These are phyloP conservation scores for Kluyveromyces marxianus DNA, from an alignment of 1,139 yeast species.

Conservation along the genomic window DNA sequence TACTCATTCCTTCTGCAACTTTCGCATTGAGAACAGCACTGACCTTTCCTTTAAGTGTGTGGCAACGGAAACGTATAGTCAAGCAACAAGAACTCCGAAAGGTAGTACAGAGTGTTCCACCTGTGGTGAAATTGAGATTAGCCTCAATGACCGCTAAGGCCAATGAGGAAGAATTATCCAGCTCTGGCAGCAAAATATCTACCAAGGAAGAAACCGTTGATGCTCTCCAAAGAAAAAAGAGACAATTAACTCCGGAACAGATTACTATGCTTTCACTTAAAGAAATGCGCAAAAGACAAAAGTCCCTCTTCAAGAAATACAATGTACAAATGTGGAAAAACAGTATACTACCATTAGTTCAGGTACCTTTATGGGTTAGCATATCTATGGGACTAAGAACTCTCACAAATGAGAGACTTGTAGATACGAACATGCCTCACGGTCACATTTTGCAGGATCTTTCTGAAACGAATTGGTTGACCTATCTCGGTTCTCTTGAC, in stretches of 20 bases:
- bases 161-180: conserved; percentile 9
- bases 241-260: conserved; percentile 66
- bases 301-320: conserved; percentile 54
- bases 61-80: conserved; percentile 60
- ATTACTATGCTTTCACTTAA: conserved; percentile 64
- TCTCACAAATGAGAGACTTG: conserved; percentile 40
- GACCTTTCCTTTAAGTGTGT: conserved; percentile 72
- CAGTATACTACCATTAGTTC: conserved; percentile 63
- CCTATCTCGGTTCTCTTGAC: conserved; percentile 25
- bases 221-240: conserved; percentile 27
- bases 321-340: conserved; percentile 78
- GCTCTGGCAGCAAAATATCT: conserved; percentile 10
- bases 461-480: conserved; percentile 5
- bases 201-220: conserved; percentile 6
- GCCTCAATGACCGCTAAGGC: conserved; percentile 41
- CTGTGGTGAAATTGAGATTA: conserved; percentile 62
- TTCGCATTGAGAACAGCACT: conserved; percentile 53
- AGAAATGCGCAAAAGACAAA: conserved; percentile 71
- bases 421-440: conserved; percentile 15
- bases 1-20: conserved; percentile 68
- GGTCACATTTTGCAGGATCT: conserved; percentile 4
- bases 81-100: conserved; percentile 67
- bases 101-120: conserved; percentile 63
- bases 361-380: conserved; percentile 82
- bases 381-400: conserved; percentile 71